Conservation (phyloP, 768 basidiomycete species). For the Podaxis sp. region DNA sequence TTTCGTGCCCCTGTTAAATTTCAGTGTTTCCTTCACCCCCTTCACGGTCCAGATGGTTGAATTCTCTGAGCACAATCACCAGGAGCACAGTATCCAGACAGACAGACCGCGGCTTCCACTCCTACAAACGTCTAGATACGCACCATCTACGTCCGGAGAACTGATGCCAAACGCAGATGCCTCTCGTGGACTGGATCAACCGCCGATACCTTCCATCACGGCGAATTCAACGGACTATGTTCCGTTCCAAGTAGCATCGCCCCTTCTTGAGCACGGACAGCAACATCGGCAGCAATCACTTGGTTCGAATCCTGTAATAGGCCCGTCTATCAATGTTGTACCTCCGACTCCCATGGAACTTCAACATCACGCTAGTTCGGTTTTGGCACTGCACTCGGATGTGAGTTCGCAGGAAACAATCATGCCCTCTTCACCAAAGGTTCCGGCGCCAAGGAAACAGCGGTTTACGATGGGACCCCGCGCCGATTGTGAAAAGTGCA, state of each 20-base stretch:
- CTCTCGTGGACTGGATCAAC: not conserved
- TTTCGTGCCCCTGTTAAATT: not conserved
- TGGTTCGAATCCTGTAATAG: conserved; percentile 1
- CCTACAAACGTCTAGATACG: conserved; percentile 2
- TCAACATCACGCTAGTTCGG: not conserved
- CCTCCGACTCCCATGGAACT: conserved; percentile 13
- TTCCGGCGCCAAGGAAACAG: conserved; percentile 33
- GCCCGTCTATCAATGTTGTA: conserved; percentile 13
- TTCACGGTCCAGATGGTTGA: conserved; percentile 1
- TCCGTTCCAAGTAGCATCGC: conserved; percentile 4
- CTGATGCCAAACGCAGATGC: not conserved
- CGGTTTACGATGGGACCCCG: conserved; percentile 73
- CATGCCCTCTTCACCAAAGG: conserved; percentile 1
- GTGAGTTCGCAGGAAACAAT: not conserved
- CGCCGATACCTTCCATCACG: conserved; percentile 1
- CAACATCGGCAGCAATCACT: not conserved
- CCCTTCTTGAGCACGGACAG: conserved; percentile 25
- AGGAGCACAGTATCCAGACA: not conserved
- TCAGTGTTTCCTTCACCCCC: not conserved
- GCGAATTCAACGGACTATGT: not conserved
- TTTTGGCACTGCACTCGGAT: not conserved
- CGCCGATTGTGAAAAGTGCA: conserved; percentile 66
- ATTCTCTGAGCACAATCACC: not conserved
- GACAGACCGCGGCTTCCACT: conserved; percentile 5
- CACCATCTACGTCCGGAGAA: conserved; percentile 1